Conservation (phyloP, 495 filamentous ascomycete species). For the Beverwykella pulmonaria region DNA sequence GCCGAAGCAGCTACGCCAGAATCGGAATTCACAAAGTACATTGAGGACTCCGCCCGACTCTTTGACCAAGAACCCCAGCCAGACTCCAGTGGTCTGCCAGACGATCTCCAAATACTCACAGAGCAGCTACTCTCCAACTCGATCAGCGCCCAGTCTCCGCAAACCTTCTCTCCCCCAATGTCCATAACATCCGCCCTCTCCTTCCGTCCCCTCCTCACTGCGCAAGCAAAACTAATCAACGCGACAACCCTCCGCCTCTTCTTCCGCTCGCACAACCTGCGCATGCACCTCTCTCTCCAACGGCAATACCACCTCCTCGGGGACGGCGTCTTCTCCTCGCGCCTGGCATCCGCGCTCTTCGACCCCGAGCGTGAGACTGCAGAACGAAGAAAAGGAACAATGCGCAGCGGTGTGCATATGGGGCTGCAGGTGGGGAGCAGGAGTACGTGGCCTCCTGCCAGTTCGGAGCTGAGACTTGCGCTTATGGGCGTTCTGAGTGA, state of each 20-base stretch:
- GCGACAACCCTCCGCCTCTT: slow-evolving; percentile 75
- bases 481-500: slow-evolving; percentile 86
- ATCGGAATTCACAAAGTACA: slow-evolving; percentile 1
- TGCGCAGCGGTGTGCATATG: slow-evolving; percentile 70
- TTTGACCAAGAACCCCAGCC: slow-evolving; percentile 22
- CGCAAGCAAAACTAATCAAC: slow-evolving; percentile 77
- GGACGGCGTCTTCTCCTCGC: slow-evolving; percentile 78
- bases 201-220: slow-evolving; percentile 69
- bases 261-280: slow-evolving; percentile 72
- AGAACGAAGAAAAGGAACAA: slow-evolving; percentile 68
- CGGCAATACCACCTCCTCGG: slow-evolving; percentile 80
- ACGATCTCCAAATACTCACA: slow-evolving; percentile 35
- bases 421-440: slow-evolving; percentile 77
- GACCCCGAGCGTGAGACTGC: slow-evolving; percentile 79
- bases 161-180: slow-evolving; percentile 69
- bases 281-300: slow-evolving; percentile 76
- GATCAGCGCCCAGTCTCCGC: slow-evolving; percentile 5
- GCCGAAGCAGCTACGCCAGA: not conserved
- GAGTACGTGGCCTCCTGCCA: slow-evolving; percentile 87
- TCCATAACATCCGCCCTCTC: slow-evolving; percentile 72
- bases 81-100: slow-evolving; percentile 3
- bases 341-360: slow-evolving; percentile 82
- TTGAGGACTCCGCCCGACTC: slow-evolving; percentile 18
- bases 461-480: slow-evolving; percentile 84
- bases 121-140: slow-evolving; percentile 5